Evolutionary conservation across 306 rosid genomes (phyloP), one percentile per base, ranked within the genome.

Genomic region (Cyamopsis tetragonoloba): DNA sequence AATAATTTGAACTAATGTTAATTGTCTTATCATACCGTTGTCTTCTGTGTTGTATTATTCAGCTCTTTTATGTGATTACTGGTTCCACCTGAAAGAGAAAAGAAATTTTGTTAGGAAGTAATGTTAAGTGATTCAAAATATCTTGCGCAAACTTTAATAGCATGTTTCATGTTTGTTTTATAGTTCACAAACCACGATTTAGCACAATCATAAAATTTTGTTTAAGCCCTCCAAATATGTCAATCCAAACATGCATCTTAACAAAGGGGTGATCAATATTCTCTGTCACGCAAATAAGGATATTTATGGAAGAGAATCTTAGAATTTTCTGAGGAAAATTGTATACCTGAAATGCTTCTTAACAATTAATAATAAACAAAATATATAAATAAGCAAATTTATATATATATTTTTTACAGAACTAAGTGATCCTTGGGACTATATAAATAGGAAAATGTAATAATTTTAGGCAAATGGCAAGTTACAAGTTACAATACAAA

Each of bases 21-120:
- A 37, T 2, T 50, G 6, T n/a, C n/a, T 38, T 31, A 13, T 73
- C 96, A 76, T 82, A 89, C 98, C 62, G 32, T 67, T 49, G 72
- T 49, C 68, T 65, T 84, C 30, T 68, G 79, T 28, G 5, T 46
- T 47, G 59, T 46, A 12, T 54, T 66, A 44, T 73, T 68, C 56
- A 37, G 55, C 62, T 86, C 90, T 44, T 23, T 66, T 55, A 57
- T 51, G 15, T 65, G 67, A 24, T 79, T 68, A 22, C 56, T 70
- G 30, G 73, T 80, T 48, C 76, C 81, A 48, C 84, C 93, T 88
- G 80, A 50, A 24, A 76, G 74, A 76, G 9, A 27, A 68, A 55
- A 15, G 0, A 14, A 38, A 35, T 3, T 49, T 64, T 31, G 32
- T 41, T n/a, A 38, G 22, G 62, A 70, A 49, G 15, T 46, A 59